Evolutionary conservation across 345 rosid genomes (phyloP).

Genomic region (Eucalyptus cladocalyx): DNA sequence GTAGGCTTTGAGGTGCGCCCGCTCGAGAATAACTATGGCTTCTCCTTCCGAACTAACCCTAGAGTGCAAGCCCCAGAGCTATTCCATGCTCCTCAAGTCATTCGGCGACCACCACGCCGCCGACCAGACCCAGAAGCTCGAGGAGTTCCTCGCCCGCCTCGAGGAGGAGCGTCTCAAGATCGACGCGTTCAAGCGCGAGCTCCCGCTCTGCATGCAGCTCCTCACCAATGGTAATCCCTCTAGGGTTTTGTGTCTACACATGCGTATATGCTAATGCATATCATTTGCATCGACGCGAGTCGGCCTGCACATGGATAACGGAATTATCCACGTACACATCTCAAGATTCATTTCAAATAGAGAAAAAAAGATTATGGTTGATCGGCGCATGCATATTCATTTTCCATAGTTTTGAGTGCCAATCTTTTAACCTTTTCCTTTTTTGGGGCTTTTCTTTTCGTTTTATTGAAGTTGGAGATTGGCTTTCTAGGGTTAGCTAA

Average conservation of each 20-base stretch:
- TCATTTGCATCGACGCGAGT: background rate
- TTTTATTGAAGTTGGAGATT: conserved; percentile 26
- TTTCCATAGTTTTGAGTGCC: background rate
- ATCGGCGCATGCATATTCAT: conserved; percentile 4
- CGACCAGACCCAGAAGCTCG: conserved; percentile 65
- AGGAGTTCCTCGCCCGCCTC: conserved; percentile 71
- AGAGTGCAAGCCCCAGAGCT: conserved; percentile 81
- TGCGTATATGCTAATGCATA: background rate
- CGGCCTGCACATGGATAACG: background rate
- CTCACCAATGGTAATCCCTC: conserved; percentile 63
- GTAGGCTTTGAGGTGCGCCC: background rate
- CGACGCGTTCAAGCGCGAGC: conserved; percentile 97
- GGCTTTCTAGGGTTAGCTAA: conserved; percentile 3
- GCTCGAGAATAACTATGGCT: conserved; percentile 25
- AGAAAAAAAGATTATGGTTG: background rate
- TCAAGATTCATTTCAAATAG: background rate
- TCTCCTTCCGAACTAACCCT: conserved; percentile 72
- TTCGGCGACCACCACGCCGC: conserved; percentile 41
- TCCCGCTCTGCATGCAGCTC: conserved; percentile 99
- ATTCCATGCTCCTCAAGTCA: conserved; percentile 82
- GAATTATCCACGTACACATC: background rate
- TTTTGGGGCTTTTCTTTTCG: background rate
- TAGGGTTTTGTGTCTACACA: background rate
- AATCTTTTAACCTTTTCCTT: conserved; percentile 2
- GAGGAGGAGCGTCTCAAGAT: conserved; percentile 95